Percentiles rank a stretch among this genome's conserved stretches.
phyloP scores from a whole-genome alignment of 768 basidiomycete species.

The Clavaria fumosa region DNA sequence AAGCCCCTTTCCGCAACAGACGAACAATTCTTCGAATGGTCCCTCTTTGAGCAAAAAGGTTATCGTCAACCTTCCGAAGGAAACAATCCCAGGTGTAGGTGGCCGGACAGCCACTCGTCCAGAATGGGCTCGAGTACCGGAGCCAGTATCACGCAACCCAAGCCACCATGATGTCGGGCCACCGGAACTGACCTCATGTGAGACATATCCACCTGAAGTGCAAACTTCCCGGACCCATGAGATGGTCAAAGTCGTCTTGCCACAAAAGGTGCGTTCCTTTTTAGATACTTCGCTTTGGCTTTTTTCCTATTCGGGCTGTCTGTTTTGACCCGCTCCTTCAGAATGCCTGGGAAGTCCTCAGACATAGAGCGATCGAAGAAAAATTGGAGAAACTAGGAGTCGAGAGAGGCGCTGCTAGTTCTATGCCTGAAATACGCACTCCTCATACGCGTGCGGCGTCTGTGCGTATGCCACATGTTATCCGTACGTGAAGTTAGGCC shows the following conservation, averaged over 20 bases:
- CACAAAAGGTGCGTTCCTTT: constrained; percentile 45
- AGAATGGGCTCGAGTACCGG: constrained; percentile 47
- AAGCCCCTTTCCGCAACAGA: constrained; percentile 39
- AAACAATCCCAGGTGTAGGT: constrained; percentile 33
- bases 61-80: constrained; percentile 57
- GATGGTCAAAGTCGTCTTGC: constrained; percentile 68
- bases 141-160: constrained; percentile 20
- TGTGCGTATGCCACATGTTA: constrained; percentile 30
- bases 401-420: constrained; percentile 44
- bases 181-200: constrained; percentile 28
- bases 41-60: constrained; percentile 39
- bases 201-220: constrained; percentile 57
- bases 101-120: constrained; percentile 28
- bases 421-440: constrained; percentile 45
- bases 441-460: constrained; percentile 76
- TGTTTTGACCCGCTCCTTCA: constrained; percentile 16
- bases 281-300: constrained; percentile 2
- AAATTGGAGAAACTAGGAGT: constrained; percentile 71
- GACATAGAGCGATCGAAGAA: constrained; percentile 59
- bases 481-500: constrained; percentile 13
- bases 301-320: constrained; percentile 8
- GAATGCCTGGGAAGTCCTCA: constrained; percentile 63
- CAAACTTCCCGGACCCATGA: constrained; percentile 46
- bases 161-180: constrained; percentile 13
- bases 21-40: constrained; percentile 13